Evolutionary conservation across 1,139 yeast genomes (phyloP).

Genomic region (Lodderomyces theae): DNA sequence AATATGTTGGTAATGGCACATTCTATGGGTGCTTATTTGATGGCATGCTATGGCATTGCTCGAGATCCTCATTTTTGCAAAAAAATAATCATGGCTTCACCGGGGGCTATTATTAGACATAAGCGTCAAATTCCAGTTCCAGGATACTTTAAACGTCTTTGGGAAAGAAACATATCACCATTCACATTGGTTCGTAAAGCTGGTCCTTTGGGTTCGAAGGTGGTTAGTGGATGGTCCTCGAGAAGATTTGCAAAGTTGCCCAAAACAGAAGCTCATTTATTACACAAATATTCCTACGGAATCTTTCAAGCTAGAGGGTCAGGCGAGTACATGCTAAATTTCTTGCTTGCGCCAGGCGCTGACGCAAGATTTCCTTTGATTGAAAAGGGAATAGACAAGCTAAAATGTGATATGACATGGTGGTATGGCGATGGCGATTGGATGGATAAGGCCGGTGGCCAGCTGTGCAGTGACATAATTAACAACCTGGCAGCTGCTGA

Average conservation of each 20-base stretch:
- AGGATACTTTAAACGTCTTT: conserved; percentile 57
- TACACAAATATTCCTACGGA: conserved; percentile 67
- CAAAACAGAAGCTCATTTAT: conserved; percentile 34
- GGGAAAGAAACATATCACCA: conserved; percentile 74
- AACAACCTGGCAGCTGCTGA: conserved; percentile 23
- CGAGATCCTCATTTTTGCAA: conserved; percentile 42
- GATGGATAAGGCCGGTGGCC: conserved; percentile 68
- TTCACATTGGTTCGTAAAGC: conserved; percentile 62
- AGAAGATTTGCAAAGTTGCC: conserved; percentile 57
- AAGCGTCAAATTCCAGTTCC: conserved; percentile 51
- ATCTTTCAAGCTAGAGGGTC: conserved; percentile 71
- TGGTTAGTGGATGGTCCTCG: conserved; percentile 77
- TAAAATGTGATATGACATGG: conserved; percentile 59
- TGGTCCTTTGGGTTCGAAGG: conserved; percentile 64
- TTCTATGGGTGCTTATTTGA: conserved; percentile 62
- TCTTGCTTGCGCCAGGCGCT: conserved; percentile 71
- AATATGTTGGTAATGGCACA: conserved; percentile 52
- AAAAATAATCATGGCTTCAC: conserved; percentile 52
- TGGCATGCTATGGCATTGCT: conserved; percentile 47
- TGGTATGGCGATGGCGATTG: conserved; percentile 74
- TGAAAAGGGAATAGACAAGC: conserved; percentile 45
- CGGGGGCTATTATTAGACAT: conserved; percentile 61
- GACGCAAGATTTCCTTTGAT: conserved; percentile 63
- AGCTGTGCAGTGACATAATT: conserved; percentile 36
- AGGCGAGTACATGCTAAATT: conserved; percentile 74